Conservation (phyloP, 352 stramenopile genomes). For the Aphanomyces stellatus region DNA sequence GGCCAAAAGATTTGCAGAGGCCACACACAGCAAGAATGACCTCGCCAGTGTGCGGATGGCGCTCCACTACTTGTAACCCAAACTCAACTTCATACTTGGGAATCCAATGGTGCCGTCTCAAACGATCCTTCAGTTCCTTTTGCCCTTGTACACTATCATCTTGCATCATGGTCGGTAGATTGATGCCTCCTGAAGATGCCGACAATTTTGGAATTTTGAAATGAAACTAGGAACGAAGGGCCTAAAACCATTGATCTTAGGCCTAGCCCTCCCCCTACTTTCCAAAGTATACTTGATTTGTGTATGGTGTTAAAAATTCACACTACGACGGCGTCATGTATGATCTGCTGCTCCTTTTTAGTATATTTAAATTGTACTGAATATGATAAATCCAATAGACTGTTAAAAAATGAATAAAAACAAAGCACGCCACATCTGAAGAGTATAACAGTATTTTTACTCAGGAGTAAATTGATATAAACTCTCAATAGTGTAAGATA, state of each 20-base stretch:
- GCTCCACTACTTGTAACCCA: slow-evolving; percentile 56
- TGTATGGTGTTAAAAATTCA: too few species aligned
- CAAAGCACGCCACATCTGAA: too few species aligned
- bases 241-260: slow-evolving; percentile 9
- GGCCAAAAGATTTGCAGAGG: slow-evolving; percentile 77
- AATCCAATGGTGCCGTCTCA: slow-evolving; percentile 69
- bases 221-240: slow-evolving; percentile 11
- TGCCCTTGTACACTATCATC: neutral
- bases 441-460: too few species aligned
- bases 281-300: too few species aligned
- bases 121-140: slow-evolving; percentile 25
- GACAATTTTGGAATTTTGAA: slow-evolving; percentile 1
- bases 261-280: neutral
- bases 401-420: too few species aligned
- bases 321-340: too few species aligned
- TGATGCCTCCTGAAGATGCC: neutral
- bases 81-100: slow-evolving; percentile 80
- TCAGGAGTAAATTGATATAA: too few species aligned
- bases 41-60: slow-evolving; percentile 49
- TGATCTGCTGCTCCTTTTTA: too few species aligned
- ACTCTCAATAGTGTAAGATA: too few species aligned
- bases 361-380: too few species aligned
- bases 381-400: too few species aligned
- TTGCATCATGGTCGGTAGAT: neutral
- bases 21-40: slow-evolving; percentile 75